These are phyloP conservation scores for Arabidopsis hybrid DNA, from an alignment of 441 rosid genomes.

Conservation along the genomic window DNA sequence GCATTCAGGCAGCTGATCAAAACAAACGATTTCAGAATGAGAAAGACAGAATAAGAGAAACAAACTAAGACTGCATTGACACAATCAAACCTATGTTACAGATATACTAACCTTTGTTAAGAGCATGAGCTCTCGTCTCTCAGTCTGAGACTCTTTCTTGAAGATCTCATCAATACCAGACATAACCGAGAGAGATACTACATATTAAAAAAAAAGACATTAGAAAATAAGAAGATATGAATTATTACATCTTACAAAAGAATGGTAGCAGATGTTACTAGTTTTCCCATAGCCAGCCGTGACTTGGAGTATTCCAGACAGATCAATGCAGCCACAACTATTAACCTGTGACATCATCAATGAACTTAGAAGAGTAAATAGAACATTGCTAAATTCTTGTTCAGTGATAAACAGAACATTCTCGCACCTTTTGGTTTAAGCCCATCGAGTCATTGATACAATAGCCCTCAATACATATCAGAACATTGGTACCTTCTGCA, in stretches of 20 bases:
- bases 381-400: background rate
- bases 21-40: background rate
- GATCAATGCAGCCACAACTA: slow-evolving; percentile 62
- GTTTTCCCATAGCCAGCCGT: slow-evolving; percentile 60
- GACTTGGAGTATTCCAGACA: slow-evolving; percentile 67
- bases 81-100: background rate
- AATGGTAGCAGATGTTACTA: slow-evolving; percentile 48
- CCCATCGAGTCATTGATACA: slow-evolving; percentile 46
- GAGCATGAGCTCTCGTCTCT: slow-evolving; percentile 57
- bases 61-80: background rate
- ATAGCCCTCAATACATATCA: slow-evolving; percentile 56
- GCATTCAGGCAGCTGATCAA: slow-evolving; percentile 51
- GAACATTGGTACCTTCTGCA: slow-evolving; percentile 52
- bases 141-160: slow-evolving; percentile 52
- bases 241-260: background rate
- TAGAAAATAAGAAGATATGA: slow-evolving; percentile 16
- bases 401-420: too few relatives aligned
- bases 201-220: slow-evolving; percentile 28
- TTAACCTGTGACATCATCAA: slow-evolving; percentile 57
- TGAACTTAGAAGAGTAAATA: background rate
- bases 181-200: slow-evolving; percentile 59
- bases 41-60: background rate
- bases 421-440: slow-evolving; percentile 52
- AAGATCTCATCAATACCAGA: slow-evolving; percentile 46
- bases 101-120: slow-evolving; percentile 49